A percentile compares a stretch with the other conserved stretches of the same genome.
Evolutionary conservation across 2,329 filamentous ascomycete genomes (phyloP).

Genomic region (Teratosphaeria destructans): DNA sequence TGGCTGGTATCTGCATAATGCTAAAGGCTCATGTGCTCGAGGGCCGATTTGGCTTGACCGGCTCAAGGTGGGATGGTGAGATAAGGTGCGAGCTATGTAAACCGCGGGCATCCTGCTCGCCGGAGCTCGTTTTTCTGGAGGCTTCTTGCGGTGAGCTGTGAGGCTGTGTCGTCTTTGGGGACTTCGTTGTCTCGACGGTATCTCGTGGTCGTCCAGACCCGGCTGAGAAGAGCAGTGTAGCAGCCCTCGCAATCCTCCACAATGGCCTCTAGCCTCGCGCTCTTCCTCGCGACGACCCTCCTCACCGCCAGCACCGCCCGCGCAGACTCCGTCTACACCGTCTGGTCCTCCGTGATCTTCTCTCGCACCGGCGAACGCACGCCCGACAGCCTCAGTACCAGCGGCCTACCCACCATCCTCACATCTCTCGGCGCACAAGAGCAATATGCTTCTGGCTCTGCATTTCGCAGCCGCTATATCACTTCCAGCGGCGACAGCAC

Average conservation of each 20-base stretch:
- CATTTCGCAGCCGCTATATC: conserved; percentile 46
- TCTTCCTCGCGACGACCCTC: conserved; percentile 12
- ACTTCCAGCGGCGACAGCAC: conserved; percentile 8
- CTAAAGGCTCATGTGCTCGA: background rate
- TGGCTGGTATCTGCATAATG: background rate
- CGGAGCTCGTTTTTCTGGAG: background rate
- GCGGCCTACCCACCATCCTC: conserved; percentile 26
- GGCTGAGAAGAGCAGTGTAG: background rate
- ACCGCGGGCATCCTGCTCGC: background rate
- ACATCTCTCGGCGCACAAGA: conserved; percentile 48
- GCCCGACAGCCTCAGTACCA: conserved; percentile 29
- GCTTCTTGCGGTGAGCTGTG: background rate
- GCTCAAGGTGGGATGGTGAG: background rate
- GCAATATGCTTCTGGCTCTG: conserved; percentile 39
- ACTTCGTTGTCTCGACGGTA: background rate
- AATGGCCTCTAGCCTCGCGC: conserved; percentile 13
- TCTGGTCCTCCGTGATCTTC: conserved; percentile 43
- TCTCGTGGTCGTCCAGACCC: too few species aligned
- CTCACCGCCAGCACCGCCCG: conserved; percentile 7
- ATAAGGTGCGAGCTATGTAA: background rate
- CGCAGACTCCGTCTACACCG: conserved; percentile 22
- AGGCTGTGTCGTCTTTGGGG: background rate
- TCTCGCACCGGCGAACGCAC: conserved; percentile 46
- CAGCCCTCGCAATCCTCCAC: background rate
- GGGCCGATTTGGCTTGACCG: background rate